Conservation (phyloP, 805 yeast genomes). For the Yarrowia sp. region DNA sequence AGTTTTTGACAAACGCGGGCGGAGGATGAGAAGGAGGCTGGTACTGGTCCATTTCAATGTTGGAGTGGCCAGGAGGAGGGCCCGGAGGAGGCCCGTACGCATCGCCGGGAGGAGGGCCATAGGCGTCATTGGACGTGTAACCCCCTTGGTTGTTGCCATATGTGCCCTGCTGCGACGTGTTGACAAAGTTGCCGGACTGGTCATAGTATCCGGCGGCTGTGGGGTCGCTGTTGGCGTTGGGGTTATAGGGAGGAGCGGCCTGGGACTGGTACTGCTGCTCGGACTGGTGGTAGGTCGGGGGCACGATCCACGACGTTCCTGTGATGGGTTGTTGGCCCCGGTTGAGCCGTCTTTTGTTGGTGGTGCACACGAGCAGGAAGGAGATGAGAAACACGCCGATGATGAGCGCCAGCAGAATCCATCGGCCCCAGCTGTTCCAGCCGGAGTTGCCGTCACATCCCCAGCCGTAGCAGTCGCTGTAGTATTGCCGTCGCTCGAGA, state of each 20-base stretch:
- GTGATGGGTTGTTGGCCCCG: constrained; percentile 54
- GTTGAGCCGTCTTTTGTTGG: constrained; percentile 33
- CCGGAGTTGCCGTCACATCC: constrained; percentile 28
- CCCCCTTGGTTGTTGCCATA: neutral
- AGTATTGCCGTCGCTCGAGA: constrained; percentile 6
- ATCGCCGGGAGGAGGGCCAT: constrained; percentile 27
- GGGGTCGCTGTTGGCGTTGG: constrained; percentile 44
- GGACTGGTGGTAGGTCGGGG: constrained; percentile 62
- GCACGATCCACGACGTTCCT: constrained; percentile 85
- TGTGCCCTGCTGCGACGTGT: neutral
- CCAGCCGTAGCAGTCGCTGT: constrained; percentile 24
- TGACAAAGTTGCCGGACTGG: constrained; percentile 46
- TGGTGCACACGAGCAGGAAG: constrained; percentile 32
- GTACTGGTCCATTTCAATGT: constrained; percentile 26
- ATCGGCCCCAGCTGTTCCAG: constrained; percentile 40
- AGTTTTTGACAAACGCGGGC: constrained; percentile 22
- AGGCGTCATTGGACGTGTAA: neutral
- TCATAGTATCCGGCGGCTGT: constrained; percentile 66
- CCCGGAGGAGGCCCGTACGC: constrained; percentile 27
- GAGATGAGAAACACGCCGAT: constrained; percentile 30
- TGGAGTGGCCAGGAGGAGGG: constrained; percentile 25
- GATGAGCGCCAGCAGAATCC: constrained; percentile 37
- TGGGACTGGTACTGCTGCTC: constrained; percentile 50
- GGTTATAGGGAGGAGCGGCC: constrained; percentile 37
- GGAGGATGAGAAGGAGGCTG: constrained; percentile 28